Evolutionary conservation across 768 basidiomycete species (phyloP), one percentile per base, ranked within the genome.

Genomic region (Termitomyces sp.): DNA sequence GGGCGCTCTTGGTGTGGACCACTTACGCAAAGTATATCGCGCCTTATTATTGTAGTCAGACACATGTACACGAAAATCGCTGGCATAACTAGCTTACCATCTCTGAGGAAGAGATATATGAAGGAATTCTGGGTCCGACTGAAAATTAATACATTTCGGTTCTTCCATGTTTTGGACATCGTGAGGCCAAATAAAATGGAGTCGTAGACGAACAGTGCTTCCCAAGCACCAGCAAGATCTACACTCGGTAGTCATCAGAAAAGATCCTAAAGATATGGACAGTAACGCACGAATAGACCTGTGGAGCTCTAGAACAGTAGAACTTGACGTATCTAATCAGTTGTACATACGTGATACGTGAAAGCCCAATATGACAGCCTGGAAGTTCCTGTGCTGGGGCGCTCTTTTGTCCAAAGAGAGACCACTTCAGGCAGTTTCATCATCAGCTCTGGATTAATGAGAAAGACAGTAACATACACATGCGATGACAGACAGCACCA

Each of bases 1-100:
- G 13, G 13, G n/a, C 2, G 2, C 18, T n/a, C 20, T 20, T 42
- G 3, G 49, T 12, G n/a, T 18, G 7, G 15, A 18, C 35, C 32
- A 63, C 82, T 72, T 62, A 85, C 84, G 76, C 81, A 63, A 83
- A 86, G 66, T 85, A 86, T 24, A 86, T 67, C 2, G 82, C 79
- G 57, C 84, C 84, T 84, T 56, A 5, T 13, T 20, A 35, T 49
- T 7, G 8, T 20, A 5, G 36, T 51, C 49, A 33, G 60, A 55
- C 13, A 51, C 7, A 9, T n/a, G 35, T 22, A 51, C 12, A 32
- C 35, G 16, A 53, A 46, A 32, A 4, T 55, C 32, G 18, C 46
- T 3, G 12, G 11, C 7, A 32, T 9, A 13, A 28, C 3, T 32
- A 35, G 42, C 78, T 60, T 60, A 83, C 85, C 84, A 65, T 86